A percentile compares a stretch with the other conserved stretches of the same genome.
Conservation (phyloP, 164 flowering plant genomes). For the Chimonanthus salicifolius region DNA sequence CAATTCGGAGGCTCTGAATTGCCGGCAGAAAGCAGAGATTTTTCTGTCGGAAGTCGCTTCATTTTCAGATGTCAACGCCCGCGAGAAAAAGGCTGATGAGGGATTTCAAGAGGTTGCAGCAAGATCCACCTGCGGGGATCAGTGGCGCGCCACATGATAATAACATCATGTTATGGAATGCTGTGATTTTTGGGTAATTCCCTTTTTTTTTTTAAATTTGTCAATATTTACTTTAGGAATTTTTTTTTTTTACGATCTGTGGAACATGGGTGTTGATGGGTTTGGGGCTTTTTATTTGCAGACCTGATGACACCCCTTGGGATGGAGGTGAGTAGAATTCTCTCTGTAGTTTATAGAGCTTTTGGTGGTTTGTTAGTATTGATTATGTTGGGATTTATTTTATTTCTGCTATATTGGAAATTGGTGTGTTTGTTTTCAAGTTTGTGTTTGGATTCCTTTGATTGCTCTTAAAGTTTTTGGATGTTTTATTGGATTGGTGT, state of each 20-base stretch:
- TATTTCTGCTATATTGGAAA: not conserved
- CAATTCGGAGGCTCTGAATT: not conserved
- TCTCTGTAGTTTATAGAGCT: not conserved
- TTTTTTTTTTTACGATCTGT: not conserved
- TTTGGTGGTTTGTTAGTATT: not conserved
- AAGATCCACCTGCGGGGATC: slow-evolving; percentile 90
- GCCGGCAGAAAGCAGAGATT: not conserved
- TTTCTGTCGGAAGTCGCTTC: not conserved
- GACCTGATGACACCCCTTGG: slow-evolving; percentile 98
- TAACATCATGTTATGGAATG: slow-evolving; percentile 91
- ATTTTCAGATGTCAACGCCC: slow-evolving; percentile 65
- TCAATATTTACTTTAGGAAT: not conserved
- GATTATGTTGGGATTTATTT: not conserved
- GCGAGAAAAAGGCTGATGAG: slow-evolving; percentile 89
- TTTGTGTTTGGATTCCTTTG: not conserved
- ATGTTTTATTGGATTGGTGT: too few species aligned
- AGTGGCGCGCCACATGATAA: slow-evolving; percentile 95
- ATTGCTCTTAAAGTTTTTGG: not conserved
- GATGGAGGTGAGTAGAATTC: slow-evolving; percentile 72
- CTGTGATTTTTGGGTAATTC: slow-evolving; percentile 80
- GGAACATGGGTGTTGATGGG: slow-evolving; percentile 3
- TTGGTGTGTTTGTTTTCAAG: not conserved
- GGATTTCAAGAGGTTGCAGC: slow-evolving; percentile 91
- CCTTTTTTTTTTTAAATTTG: not conserved
- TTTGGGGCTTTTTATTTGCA: slow-evolving; percentile 41